phyloP scores from a whole-genome alignment of 2,329 filamentous ascomycete genomes.

The Aspergillus sp. region DNA sequence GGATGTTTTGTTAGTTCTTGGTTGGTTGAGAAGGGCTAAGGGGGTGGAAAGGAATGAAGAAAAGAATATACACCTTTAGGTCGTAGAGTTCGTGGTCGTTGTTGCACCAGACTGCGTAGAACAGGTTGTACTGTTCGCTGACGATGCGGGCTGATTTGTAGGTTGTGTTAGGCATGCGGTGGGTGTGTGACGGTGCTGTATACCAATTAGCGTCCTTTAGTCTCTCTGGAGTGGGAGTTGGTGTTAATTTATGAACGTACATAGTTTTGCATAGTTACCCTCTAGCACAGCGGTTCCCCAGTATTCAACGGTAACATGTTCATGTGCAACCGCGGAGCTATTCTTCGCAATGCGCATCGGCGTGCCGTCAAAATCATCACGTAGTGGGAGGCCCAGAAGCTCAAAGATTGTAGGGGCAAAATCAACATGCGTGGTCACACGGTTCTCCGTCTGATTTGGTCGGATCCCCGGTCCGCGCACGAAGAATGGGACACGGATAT shows the following conservation, averaged over 20 bases:
- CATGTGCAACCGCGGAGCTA: slow-evolving; percentile 34
- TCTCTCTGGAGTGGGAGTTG: not conserved
- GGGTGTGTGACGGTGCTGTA: not conserved
- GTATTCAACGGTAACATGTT: slow-evolving; percentile 62
- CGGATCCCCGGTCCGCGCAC: slow-evolving; percentile 14
- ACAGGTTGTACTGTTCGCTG: slow-evolving; percentile 41
- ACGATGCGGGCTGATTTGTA: slow-evolving; percentile 47
- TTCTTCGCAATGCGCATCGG: slow-evolving; percentile 44
- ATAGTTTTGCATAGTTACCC: slow-evolving; percentile 28
- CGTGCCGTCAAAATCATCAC: slow-evolving; percentile 59
- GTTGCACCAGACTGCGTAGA: slow-evolving; percentile 49
- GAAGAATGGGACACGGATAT: slow-evolving; percentile 18
- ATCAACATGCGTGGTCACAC: slow-evolving; percentile 41
- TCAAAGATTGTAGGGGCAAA: slow-evolving; percentile 63
- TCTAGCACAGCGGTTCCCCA: slow-evolving; percentile 51
- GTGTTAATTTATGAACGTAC: slow-evolving; percentile 21
- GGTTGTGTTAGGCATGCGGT: slow-evolving; percentile 38
- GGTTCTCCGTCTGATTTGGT: not conserved
- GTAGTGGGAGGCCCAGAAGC: slow-evolving; percentile 38
- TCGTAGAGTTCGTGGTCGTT: slow-evolving; percentile 49
- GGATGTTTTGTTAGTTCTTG: not conserved
- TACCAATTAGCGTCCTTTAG: no score
- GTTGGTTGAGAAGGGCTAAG: not conserved
- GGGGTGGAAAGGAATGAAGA: not conserved
- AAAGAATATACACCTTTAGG: slow-evolving; percentile 31